Percentiles rank a stretch among this genome's conserved stretches.
Evolutionary conservation across 1,284 basidiomycete species (phyloP).

Genomic region (Quambalaria eucalypti): DNA sequence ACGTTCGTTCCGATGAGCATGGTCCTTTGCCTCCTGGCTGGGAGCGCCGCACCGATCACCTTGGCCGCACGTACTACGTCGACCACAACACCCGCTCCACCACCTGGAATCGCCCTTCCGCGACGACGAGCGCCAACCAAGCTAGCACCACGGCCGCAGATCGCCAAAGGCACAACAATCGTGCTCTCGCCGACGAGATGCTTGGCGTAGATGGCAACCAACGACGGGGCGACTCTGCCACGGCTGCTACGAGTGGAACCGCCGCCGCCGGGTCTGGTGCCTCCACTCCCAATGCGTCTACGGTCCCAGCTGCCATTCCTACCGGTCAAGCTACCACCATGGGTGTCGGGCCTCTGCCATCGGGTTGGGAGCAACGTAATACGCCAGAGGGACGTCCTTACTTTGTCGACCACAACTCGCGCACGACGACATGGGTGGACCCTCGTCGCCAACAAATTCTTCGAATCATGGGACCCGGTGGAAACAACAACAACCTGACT

Average conservation of each 20-base stretch:
- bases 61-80: slow-evolving; percentile 72
- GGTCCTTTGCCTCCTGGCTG: slow-evolving; percentile 68
- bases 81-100: slow-evolving; percentile 80
- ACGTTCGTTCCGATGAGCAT: neutral
- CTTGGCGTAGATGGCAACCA: slow-evolving; percentile 38
- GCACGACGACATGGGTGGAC: slow-evolving; percentile 97
- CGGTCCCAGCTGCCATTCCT: slow-evolving; percentile 17
- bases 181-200: slow-evolving; percentile 44
- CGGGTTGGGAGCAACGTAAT: slow-evolving; percentile 95
- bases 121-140: slow-evolving; percentile 26
- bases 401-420: slow-evolving; percentile 82
- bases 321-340: slow-evolving; percentile 57
- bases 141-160: slow-evolving; percentile 35
- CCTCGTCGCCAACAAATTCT: slow-evolving; percentile 78
- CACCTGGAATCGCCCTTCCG: slow-evolving; percentile 65
- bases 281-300: slow-evolving; percentile 10
- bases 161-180: slow-evolving; percentile 39
- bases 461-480: slow-evolving; percentile 76
- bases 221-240: slow-evolving; percentile 3
- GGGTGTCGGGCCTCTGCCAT: slow-evolving; percentile 72
- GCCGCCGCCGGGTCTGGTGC: slow-evolving; percentile 48
- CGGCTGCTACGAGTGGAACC: slow-evolving; percentile 10
- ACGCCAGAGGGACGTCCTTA: slow-evolving; percentile 96
- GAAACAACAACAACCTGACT: slow-evolving; percentile 66
- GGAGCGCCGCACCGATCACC: slow-evolving; percentile 83